A percentile compares a stretch with the other conserved stretches of the same genome.
phyloP scores from a whole-genome alignment of 1,284 basidiomycete genomes.

The Mycosarcoma mackinlayi region DNA sequence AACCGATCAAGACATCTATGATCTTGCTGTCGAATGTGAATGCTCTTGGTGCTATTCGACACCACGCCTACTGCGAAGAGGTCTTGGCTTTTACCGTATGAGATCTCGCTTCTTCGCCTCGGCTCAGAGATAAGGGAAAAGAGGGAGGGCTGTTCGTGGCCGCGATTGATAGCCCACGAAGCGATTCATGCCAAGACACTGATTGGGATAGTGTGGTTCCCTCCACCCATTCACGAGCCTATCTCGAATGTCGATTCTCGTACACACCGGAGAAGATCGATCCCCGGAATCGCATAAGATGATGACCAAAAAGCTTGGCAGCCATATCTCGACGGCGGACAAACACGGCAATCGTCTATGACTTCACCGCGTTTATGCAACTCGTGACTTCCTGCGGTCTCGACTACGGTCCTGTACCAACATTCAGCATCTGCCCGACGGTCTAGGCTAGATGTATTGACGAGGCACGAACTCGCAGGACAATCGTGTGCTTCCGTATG shows the following conservation, averaged over 20 bases:
- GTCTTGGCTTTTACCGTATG: constrained; percentile 13
- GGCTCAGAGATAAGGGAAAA: constrained; percentile 26
- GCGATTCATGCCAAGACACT: constrained; percentile 3
- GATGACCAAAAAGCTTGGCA: background rate
- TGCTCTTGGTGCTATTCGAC: no score
- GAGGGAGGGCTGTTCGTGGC: no score
- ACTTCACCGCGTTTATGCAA: no score
- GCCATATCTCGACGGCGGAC: background rate
- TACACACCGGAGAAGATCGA: background rate
- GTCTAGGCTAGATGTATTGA: constrained; percentile 7
- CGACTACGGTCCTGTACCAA: no score
- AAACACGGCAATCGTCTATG: background rate
- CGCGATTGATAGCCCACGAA: background rate
- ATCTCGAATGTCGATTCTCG: background rate
- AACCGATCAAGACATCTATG: no score
- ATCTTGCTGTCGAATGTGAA: no score
- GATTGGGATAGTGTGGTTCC: background rate
- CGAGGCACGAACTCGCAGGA: no score
- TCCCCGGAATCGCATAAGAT: background rate
- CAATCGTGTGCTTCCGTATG: no score
- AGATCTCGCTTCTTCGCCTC: background rate
- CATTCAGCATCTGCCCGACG: constrained; percentile 8
- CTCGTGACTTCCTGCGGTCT: no score
- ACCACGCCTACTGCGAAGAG: no score
- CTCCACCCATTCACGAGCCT: background rate